phyloP scores from a whole-genome alignment of 2,329 filamentous ascomycete genomes.

The Ceratocystis albifundus region DNA sequence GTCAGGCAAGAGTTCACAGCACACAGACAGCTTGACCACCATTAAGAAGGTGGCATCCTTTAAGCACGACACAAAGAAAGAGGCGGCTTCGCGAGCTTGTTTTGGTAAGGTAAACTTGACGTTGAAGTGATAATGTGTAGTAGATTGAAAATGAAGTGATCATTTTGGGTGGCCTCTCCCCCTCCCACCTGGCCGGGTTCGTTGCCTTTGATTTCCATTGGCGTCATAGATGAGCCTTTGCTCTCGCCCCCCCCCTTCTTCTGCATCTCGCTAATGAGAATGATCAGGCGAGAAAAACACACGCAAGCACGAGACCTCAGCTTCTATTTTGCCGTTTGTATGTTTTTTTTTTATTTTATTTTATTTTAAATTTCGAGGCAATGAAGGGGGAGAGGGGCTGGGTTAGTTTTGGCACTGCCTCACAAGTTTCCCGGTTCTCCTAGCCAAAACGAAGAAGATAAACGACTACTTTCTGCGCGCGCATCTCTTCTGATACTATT shows the following conservation, averaged over 20 bases:
- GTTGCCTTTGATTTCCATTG: no score
- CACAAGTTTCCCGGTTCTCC: neutral
- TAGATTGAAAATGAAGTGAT: no score
- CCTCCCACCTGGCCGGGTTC: no score
- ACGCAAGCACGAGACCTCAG: no score
- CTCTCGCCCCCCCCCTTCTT: no score
- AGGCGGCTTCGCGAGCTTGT: neutral
- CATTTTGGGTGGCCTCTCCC: no score
- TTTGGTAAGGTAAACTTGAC: no score
- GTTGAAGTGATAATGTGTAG: no score
- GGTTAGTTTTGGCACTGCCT: neutral
- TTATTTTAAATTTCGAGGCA: neutral
- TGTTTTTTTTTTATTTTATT: neutral
- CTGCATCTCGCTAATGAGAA: no score
- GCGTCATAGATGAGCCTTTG: no score
- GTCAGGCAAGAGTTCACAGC: neutral
- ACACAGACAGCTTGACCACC: neutral
- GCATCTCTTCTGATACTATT: conserved; percentile 1
- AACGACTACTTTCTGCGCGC: neutral
- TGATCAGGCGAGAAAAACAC: neutral
- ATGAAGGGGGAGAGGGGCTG: neutral
- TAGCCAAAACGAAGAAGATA: neutral
- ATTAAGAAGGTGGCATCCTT: neutral
- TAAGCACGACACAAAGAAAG: neutral
- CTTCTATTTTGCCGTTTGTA: neutral